These are phyloP conservation scores for Tolypocladium nubicola DNA, from an alignment of 2,329 filamentous ascomycete species.

Conservation along the genomic window DNA sequence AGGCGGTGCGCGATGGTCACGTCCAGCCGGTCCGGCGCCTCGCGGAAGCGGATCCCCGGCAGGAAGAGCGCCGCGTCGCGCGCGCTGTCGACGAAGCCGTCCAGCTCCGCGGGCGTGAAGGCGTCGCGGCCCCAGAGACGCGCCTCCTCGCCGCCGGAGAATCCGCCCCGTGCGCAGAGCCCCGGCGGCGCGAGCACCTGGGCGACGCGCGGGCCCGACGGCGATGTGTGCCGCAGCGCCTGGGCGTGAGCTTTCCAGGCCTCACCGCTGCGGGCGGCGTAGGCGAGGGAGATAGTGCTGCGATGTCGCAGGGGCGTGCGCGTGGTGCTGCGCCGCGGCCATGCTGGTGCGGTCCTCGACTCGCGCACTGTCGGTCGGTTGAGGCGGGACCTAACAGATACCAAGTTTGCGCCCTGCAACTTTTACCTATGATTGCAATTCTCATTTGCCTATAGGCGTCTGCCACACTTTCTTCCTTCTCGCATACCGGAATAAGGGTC, in stretches of 20 bases:
- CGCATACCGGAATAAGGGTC: no score
- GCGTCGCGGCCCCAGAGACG: conserved; percentile 1
- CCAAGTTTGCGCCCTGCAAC: no score
- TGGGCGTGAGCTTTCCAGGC: conserved; percentile 4
- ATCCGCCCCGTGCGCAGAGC: not conserved
- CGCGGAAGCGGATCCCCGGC: conserved; percentile 3
- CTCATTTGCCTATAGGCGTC: no score
- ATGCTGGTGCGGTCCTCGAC: not conserved
- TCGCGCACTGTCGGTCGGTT: not conserved
- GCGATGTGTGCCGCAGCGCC: conserved; percentile 1
- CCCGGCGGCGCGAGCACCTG: conserved; percentile 3
- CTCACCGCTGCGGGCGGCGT: conserved; percentile 1
- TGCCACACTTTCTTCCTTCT: no score
- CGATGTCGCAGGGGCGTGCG: not conserved
- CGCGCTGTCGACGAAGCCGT: conserved; percentile 5
- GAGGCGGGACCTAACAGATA: no score
- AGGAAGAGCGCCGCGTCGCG: conserved; percentile 3
- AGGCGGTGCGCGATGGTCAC: conserved; percentile 5
- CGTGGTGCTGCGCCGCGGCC: not conserved
- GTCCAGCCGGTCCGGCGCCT: conserved; percentile 4
- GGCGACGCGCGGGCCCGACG: not conserved
- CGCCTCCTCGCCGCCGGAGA: not conserved
- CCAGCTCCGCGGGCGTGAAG: conserved; percentile 4
- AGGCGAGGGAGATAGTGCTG: conserved; percentile 2
- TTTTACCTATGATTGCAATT: no score